These are phyloP conservation scores for Ceratobasidium sp. DNA, from an alignment of 1,284 basidiomycete genomes.

Conservation along the genomic window DNA sequence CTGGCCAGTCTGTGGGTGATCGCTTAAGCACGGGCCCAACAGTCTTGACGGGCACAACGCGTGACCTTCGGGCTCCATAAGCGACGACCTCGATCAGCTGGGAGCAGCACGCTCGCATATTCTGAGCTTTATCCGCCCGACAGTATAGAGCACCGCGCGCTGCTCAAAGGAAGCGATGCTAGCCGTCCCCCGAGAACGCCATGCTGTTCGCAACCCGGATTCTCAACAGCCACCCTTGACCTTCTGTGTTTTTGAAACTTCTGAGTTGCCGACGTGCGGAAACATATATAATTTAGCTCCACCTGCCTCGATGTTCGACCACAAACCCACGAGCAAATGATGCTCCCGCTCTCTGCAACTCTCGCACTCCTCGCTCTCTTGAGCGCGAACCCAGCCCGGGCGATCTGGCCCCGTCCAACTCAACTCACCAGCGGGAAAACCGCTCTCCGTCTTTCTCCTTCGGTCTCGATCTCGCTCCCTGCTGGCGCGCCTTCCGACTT, in stretches of 20 bases:
- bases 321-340: neutral
- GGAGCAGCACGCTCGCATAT: neutral
- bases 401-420: constrained; percentile 70
- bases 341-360: constrained; percentile 11
- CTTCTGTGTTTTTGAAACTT: neutral
- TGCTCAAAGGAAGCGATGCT: constrained; percentile 6
- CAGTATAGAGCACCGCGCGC: constrained; percentile 6
- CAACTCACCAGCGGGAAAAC: constrained; percentile 59
- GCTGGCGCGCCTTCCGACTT: constrained; percentile 58
- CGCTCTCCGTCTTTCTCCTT: constrained; percentile 59
- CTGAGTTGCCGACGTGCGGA: neutral
- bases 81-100: constrained; percentile 15
- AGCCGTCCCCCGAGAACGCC: constrained; percentile 30
- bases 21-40: constrained; percentile 1
- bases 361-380: constrained; percentile 29
- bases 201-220: neutral
- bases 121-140: neutral
- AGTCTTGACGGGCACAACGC: neutral
- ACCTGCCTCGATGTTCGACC: neutral
- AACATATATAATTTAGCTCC: constrained; percentile 16
- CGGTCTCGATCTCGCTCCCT: constrained; percentile 58
- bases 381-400: constrained; percentile 44
- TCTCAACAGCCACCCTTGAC: neutral
- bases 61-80: constrained; percentile 17
- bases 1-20: constrained; percentile 14